These are phyloP conservation scores for Alloteropsis angusta DNA, from an alignment of 202 grass and related monocot species.

Conservation along the genomic window DNA sequence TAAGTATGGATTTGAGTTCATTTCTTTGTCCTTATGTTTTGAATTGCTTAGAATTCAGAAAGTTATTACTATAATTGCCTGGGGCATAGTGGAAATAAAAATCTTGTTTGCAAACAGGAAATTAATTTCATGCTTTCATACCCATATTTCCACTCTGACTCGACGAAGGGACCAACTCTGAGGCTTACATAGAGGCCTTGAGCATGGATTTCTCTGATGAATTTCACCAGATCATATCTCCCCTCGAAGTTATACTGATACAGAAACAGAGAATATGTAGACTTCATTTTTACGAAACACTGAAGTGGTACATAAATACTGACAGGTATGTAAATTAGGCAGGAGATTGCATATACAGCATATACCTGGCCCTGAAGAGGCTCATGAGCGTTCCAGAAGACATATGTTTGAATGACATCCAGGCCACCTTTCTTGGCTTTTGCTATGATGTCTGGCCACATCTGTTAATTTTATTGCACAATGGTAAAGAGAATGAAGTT, in stretches of 20 bases:
- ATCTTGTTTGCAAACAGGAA: neutral
- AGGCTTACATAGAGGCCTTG: constrained; percentile 72
- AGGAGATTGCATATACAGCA: neutral
- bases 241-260: constrained; percentile 65
- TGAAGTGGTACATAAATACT: no score
- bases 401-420: constrained; percentile 78
- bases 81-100: neutral
- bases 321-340: neutral
- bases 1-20: neutral
- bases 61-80: neutral
- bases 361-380: constrained; percentile 51
- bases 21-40: neutral
- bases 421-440: constrained; percentile 66
- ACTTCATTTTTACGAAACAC: neutral
- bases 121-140: constrained; percentile 14
- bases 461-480: constrained; percentile 24
- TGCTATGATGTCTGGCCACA: constrained; percentile 54
- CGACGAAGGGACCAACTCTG: constrained; percentile 60
- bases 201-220: constrained; percentile 66
- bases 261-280: neutral
- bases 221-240: constrained; percentile 62
- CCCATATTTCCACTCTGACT: constrained; percentile 82
- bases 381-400: constrained; percentile 76
- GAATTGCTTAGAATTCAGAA: neutral
- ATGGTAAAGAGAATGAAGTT: neutral